These are phyloP conservation scores for Cyclanthera cordifolia DNA, from an alignment of 306 rosid species.

Conservation along the genomic window DNA sequence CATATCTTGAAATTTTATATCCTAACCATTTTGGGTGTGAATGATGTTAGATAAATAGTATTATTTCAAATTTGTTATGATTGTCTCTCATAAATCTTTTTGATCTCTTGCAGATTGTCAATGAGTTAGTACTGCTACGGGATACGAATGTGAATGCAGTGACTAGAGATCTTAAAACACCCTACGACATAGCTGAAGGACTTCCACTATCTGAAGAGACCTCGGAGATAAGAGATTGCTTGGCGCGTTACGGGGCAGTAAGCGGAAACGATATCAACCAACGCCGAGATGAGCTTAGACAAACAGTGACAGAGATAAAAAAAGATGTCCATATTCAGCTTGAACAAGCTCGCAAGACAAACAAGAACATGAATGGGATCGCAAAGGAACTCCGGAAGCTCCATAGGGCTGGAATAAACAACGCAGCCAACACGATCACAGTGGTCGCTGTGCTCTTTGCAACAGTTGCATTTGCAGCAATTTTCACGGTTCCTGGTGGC, in stretches of 20 bases:
- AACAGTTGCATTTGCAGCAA: conserved; percentile 79
- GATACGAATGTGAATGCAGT: conserved; percentile 67
- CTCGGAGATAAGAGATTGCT: conserved; percentile 36
- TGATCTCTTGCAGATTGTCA: conserved; percentile 67
- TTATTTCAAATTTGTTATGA: background rate
- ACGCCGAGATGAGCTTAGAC: conserved; percentile 70
- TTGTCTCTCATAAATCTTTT: background rate
- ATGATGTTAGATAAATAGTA: background rate
- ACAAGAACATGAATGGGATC: conserved; percentile 54
- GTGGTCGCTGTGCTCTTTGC: conserved; percentile 81
- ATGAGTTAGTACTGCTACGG: conserved; percentile 37
- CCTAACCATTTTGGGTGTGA: background rate
- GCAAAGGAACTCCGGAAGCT: conserved; percentile 60
- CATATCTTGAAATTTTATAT: background rate
- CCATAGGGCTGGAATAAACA: conserved; percentile 66
- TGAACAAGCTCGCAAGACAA: conserved; percentile 76
- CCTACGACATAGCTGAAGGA: conserved; percentile 76
- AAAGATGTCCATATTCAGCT: conserved; percentile 69
- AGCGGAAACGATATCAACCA: conserved; percentile 69
- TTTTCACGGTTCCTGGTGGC: conserved; percentile 84
- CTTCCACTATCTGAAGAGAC: conserved; percentile 60
- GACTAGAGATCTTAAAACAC: conserved; percentile 68
- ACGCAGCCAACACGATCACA: conserved; percentile 78
- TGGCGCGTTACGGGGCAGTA: conserved; percentile 45
- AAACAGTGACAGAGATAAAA: conserved; percentile 61